phyloP scores from a whole-genome alignment of 192 early-diverging fungal species.

The Glomus cerebriforme region DNA sequence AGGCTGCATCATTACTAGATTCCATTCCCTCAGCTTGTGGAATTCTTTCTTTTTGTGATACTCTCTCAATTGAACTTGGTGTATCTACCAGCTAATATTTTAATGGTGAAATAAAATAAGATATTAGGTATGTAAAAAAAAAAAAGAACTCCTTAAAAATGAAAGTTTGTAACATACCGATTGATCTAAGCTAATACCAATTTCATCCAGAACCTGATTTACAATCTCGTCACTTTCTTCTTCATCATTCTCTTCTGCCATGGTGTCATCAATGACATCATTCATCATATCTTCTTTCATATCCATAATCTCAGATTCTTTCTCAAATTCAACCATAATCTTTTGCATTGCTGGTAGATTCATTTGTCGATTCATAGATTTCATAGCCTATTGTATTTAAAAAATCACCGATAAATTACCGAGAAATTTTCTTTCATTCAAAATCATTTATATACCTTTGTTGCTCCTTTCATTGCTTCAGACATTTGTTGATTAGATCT shows the following conservation, averaged over 20 bases:
- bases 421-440: background rate
- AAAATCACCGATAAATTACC: background rate
- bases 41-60: conserved; percentile 43
- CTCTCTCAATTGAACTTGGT: conserved; percentile 47
- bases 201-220: conserved; percentile 93
- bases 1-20: conserved; percentile 71
- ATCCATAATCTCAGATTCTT: conserved; percentile 94
- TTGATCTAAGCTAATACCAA: conserved; percentile 80
- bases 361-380: conserved; percentile 91
- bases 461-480: conserved; percentile 92
- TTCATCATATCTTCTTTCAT: conserved; percentile 99
- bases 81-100: conserved; percentile 46
- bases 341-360: conserved; percentile 92
- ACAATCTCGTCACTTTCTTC: conserved; percentile 90
- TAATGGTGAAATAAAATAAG: background rate
- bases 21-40: conserved; percentile 58
- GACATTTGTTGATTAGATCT: conserved; percentile 96
- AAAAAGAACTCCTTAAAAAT: background rate
- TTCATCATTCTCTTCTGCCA: conserved; percentile 94
- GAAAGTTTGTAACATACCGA: conserved; percentile 53
- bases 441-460: conserved; percentile 71
- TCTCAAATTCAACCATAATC: conserved; percentile 98
- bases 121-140: background rate
- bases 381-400: conserved; percentile 72
- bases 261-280: conserved; percentile 94